phyloP scores from a whole-genome alignment of 1,284 basidiomycete genomes.

The Cryptococcus sp. region DNA sequence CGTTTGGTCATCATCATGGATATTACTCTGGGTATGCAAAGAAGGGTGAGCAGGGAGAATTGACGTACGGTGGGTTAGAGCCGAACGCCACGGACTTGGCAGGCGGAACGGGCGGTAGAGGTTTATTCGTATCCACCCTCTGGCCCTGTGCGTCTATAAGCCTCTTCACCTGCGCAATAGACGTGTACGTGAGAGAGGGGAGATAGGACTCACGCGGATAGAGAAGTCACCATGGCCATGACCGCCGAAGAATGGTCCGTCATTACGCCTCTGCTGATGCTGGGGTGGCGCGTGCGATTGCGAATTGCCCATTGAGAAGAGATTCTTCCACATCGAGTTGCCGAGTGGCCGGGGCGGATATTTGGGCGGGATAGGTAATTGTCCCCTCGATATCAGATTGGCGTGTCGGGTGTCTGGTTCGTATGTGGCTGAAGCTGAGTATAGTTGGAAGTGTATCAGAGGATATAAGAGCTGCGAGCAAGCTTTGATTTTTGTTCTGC shows the following conservation, averaged over 20 bases:
- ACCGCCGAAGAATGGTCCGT: conserved; percentile 20
- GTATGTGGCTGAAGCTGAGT: too few species aligned
- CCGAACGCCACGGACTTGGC: conserved; percentile 14
- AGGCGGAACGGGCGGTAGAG: conserved; percentile 10
- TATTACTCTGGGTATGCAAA: too few species aligned
- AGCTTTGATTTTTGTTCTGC: too few species aligned
- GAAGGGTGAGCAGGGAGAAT: background rate
- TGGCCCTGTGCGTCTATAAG: background rate
- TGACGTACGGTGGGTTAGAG: conserved; percentile 16
- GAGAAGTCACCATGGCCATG: conserved; percentile 21
- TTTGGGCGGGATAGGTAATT: too few species aligned
- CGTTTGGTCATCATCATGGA: too few species aligned
- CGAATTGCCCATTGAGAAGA: conserved; percentile 6
- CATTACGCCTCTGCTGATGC: conserved; percentile 4
- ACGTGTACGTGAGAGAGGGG: too few species aligned
- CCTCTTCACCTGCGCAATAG: background rate
- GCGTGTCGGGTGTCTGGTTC: too few species aligned
- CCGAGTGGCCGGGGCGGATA: background rate
- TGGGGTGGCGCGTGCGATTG: background rate
- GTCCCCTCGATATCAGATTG: too few species aligned
- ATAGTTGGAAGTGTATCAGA: too few species aligned
- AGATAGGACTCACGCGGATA: conserved; percentile 9
- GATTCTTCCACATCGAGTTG: background rate
- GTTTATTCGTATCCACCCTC: conserved; percentile 10
- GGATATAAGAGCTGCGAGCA: too few species aligned